Evolutionary conservation across 2,329 filamentous ascomycete species (phyloP).

Genomic region (Aspergillus novoparasiticus): DNA sequence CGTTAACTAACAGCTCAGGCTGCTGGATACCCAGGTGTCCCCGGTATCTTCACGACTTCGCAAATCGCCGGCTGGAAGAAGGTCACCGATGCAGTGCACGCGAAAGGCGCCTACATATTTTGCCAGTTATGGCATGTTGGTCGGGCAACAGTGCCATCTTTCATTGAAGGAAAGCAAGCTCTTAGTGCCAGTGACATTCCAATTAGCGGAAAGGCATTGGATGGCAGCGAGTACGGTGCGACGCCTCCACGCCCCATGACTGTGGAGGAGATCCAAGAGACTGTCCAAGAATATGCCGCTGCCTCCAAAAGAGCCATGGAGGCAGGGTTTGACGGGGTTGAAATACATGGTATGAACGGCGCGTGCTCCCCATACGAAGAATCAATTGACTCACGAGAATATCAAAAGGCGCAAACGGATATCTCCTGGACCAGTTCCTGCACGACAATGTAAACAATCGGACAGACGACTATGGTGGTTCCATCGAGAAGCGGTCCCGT

Average conservation of each 20-base stretch:
- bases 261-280: slow-evolving; percentile 42
- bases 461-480: slow-evolving; percentile 52
- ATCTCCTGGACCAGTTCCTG: slow-evolving; percentile 67
- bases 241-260: slow-evolving; percentile 27
- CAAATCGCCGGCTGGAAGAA: slow-evolving; percentile 37
- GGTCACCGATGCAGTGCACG: slow-evolving; percentile 37
- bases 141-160: slow-evolving; percentile 27
- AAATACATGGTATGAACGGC: slow-evolving; percentile 43
- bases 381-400: background rate
- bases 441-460: slow-evolving; percentile 60
- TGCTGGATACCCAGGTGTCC: slow-evolving; percentile 32
- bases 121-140: slow-evolving; percentile 43
- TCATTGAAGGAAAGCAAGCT: background rate
- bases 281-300: slow-evolving; percentile 41
- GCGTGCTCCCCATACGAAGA: too few relatives aligned
- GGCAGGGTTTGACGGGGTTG: slow-evolving; percentile 55
- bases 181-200: background rate
- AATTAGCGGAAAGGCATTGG: background rate
- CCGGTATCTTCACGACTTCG: slow-evolving; percentile 31
- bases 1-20: slow-evolving; percentile 20
- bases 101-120: slow-evolving; percentile 33
- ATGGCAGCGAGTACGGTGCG: background rate
- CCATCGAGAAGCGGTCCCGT: slow-evolving; percentile 52
- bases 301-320: slow-evolving; percentile 48
- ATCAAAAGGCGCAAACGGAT: slow-evolving; percentile 56